phyloP scores from a whole-genome alignment of 2,329 filamentous ascomycete genomes.

The Ophiostoma sp. region DNA sequence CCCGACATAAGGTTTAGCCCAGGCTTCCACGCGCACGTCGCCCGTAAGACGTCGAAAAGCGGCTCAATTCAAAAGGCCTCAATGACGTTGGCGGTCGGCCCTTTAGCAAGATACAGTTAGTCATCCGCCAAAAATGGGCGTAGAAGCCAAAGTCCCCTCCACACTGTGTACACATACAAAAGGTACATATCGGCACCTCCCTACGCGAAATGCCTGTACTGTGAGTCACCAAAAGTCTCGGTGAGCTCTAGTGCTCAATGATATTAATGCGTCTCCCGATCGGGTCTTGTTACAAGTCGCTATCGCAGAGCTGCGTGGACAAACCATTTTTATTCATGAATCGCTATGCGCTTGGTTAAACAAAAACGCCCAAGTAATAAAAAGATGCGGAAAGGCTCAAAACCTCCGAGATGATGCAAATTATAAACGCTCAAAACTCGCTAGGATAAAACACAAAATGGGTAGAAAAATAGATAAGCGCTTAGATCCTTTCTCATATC shows the following conservation, averaged over 20 bases:
- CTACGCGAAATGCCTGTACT: background rate
- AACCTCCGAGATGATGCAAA: no score
- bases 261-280: background rate
- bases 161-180: background rate
- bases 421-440: background rate
- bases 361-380: background rate
- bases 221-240: background rate
- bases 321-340: background rate
- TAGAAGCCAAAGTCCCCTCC: background rate
- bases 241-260: background rate
- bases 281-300: background rate
- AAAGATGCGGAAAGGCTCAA: background rate
- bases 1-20: slow-evolving; percentile 3
- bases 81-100: slow-evolving; percentile 8
- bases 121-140: background rate
- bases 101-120: background rate
- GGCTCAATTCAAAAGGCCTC: background rate
- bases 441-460: background rate
- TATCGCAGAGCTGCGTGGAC: background rate
- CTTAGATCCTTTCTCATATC: background rate
- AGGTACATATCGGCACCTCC: background rate
- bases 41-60: slow-evolving; percentile 7
- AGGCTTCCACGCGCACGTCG: slow-evolving; percentile 10
- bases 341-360: background rate
- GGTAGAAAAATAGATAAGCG: background rate